Conservation (phyloP, 495 filamentous ascomycete species). For the Penicillium paxilli region DNA sequence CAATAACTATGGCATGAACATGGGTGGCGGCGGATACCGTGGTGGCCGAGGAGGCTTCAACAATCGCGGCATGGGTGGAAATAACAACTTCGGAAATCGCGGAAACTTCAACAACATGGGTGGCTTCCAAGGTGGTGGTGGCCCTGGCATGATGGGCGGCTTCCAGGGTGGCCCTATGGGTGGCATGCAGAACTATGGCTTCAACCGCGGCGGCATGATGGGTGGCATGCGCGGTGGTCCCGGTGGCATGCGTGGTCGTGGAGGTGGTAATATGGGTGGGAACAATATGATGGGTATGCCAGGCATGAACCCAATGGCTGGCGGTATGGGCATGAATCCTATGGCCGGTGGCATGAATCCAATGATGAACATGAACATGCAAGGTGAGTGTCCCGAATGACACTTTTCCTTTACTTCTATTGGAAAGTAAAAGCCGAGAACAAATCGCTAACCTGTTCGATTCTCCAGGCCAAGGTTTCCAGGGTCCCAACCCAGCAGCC, state of each 20-base stretch:
- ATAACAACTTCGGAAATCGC: slow-evolving; percentile 45
- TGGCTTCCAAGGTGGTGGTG: slow-evolving; percentile 46
- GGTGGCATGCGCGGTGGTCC: slow-evolving; percentile 67
- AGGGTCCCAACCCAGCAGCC: slow-evolving; percentile 62
- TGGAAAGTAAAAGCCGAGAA: no score
- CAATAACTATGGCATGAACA: slow-evolving; percentile 30
- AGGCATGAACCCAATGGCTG: slow-evolving; percentile 62
- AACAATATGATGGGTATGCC: slow-evolving; percentile 56
- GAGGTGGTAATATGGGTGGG: slow-evolving; percentile 59
- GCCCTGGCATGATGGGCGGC: slow-evolving; percentile 60
- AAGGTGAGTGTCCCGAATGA: slow-evolving; percentile 57
- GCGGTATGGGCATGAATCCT: slow-evolving; percentile 52
- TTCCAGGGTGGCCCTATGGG: slow-evolving; percentile 56
- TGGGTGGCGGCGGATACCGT: slow-evolving; percentile 37
- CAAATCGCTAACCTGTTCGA: no score
- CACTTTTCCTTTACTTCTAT: no score
- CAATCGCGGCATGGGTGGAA: slow-evolving; percentile 36
- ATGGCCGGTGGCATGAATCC: slow-evolving; percentile 58
- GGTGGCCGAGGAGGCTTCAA: not conserved
- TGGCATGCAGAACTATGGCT: slow-evolving; percentile 59
- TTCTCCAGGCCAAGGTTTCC: slow-evolving; percentile 54
- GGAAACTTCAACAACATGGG: slow-evolving; percentile 57
- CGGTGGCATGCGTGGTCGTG: slow-evolving; percentile 69
- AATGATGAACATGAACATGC: slow-evolving; percentile 57
- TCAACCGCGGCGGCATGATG: slow-evolving; percentile 64